Evolutionary conservation across 495 filamentous ascomycete species (phyloP).

Genomic region (Aspergillus biplanus): DNA sequence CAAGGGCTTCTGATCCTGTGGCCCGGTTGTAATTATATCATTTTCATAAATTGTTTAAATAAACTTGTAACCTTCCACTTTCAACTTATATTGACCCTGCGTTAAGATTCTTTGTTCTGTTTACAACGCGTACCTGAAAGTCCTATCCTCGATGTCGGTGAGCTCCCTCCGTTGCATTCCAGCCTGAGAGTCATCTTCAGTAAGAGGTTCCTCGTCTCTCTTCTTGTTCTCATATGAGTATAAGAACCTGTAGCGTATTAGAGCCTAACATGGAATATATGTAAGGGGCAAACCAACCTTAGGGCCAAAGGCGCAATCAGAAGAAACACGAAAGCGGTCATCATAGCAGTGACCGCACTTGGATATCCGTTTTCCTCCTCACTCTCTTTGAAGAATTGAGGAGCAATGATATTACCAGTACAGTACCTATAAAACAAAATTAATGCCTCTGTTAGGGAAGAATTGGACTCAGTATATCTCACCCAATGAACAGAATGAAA

Average conservation of each 20-base stretch:
- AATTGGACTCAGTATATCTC: not conserved
- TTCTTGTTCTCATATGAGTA: not conserved
- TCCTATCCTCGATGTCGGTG: not conserved
- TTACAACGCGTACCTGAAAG: not conserved
- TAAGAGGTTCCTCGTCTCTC: too few relatives aligned
- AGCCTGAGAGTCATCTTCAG: too few relatives aligned
- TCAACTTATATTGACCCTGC: not conserved
- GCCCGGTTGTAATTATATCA: too few relatives aligned
- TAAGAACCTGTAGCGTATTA: too few relatives aligned
- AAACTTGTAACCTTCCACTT: too few relatives aligned
- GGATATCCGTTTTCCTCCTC: not conserved
- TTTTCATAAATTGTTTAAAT: too few relatives aligned
- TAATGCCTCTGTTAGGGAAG: too few relatives aligned
- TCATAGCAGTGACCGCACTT: not conserved
- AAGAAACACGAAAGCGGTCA: not conserved
- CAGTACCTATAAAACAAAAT: not conserved
- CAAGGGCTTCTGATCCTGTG: too few relatives aligned
- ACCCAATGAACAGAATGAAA: not conserved
- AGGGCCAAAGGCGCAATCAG: not conserved
- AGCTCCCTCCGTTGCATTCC: too few relatives aligned
- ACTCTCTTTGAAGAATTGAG: not conserved
- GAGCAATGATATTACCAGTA: not conserved
- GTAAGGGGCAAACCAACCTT: not conserved
- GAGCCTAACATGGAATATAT: not conserved
- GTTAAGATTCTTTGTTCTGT: not conserved